Conservation (phyloP, 148 eudicot genomes). For the Selenicereus undatus region DNA sequence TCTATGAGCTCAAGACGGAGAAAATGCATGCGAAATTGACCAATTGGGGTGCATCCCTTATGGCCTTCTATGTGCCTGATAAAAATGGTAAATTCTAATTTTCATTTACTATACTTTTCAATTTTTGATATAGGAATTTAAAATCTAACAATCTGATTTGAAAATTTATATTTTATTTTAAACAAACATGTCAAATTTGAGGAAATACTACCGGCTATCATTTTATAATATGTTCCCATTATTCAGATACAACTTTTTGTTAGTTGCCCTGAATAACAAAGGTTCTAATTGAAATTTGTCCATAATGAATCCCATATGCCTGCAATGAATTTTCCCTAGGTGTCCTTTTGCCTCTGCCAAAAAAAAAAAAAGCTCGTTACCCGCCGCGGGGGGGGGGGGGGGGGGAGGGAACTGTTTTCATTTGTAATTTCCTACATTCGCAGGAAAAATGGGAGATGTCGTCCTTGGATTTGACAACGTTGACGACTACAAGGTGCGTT, state of each 20-base stretch:
- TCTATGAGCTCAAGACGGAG: conserved; percentile 42
- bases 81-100: conserved; percentile 35
- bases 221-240: too few species aligned
- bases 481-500: conserved; percentile 18
- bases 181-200: too few species aligned
- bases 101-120: background rate
- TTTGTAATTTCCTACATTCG: background rate
- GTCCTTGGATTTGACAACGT: conserved; percentile 40
- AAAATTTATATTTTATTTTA: background rate
- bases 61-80: conserved; percentile 47
- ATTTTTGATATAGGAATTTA: background rate
- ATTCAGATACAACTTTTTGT: too few species aligned
- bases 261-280: too few species aligned
- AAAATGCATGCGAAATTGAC: conserved; percentile 49
- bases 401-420: background rate
- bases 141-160: too few species aligned
- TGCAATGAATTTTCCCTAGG: too few species aligned
- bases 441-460: conserved; percentile 47
- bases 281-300: too few species aligned
- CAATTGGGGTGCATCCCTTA: conserved; percentile 57
- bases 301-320: too few species aligned
- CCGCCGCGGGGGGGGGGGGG: too few species aligned
- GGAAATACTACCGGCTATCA: too few species aligned
- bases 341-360: too few species aligned
- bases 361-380: too few species aligned